Evolutionary conservation across 2,329 filamentous ascomycete genomes (phyloP).

Genomic region (Exserohilum turcica): DNA sequence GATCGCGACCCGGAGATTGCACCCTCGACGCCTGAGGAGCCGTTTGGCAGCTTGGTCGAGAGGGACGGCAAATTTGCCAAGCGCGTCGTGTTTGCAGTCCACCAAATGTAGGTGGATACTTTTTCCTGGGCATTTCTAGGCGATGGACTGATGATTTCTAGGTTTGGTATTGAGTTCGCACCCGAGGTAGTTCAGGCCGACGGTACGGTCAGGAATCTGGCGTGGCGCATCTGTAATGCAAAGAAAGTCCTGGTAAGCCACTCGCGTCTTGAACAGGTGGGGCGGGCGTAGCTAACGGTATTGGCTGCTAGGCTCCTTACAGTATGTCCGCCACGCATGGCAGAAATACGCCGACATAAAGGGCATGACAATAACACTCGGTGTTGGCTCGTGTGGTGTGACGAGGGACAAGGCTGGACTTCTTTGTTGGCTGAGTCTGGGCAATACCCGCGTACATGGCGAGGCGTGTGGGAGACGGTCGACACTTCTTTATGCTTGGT

Average conservation of each 20-base stretch:
- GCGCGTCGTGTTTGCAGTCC: constrained; percentile 89
- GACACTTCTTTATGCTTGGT: background rate
- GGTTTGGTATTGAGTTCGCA: constrained; percentile 91
- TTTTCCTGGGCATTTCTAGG: background rate
- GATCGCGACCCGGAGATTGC: constrained; percentile 91
- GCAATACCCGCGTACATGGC: background rate
- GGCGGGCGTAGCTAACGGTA: constrained; percentile 3
- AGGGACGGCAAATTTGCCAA: constrained; percentile 86
- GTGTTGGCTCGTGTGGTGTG: background rate
- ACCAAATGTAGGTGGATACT: constrained; percentile 73
- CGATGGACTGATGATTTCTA: constrained; percentile 27
- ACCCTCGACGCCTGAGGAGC: constrained; percentile 76
- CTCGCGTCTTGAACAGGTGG: background rate
- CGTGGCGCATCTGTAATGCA: constrained; percentile 93
- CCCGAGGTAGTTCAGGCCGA: constrained; percentile 91
- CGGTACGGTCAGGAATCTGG: constrained; percentile 85
- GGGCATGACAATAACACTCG: background rate
- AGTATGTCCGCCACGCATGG: constrained; percentile 55
- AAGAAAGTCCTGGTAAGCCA: constrained; percentile 86
- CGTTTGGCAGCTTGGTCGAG: constrained; percentile 84
- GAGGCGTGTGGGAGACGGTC: background rate
- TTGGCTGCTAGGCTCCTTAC: constrained; percentile 50
- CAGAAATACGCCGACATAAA: constrained; percentile 43
- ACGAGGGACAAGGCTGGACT: background rate
- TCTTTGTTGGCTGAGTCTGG: background rate